phyloP scores from a whole-genome alignment of 2,329 filamentous ascomycete genomes.

The Beauveria sp. region DNA sequence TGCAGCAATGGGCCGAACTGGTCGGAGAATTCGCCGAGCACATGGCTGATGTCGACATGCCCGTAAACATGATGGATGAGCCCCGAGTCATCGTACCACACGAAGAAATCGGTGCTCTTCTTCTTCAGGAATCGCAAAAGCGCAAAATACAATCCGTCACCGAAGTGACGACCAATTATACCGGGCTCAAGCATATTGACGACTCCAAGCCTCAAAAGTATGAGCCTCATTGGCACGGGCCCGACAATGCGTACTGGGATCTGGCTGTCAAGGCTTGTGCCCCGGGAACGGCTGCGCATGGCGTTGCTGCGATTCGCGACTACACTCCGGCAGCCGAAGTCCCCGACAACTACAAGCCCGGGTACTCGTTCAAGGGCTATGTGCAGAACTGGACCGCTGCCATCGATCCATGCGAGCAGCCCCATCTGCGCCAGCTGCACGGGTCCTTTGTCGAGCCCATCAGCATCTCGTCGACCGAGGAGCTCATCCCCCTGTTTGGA shows the following conservation, averaged over 20 bases:
- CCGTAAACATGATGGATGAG: conserved; percentile 58
- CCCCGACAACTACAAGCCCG: conserved; percentile 26
- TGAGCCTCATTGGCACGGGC: conserved; percentile 40
- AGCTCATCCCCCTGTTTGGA: conserved; percentile 53
- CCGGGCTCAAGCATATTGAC: conserved; percentile 32
- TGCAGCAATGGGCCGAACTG: conserved; percentile 40
- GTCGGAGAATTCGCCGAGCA: conserved; percentile 43
- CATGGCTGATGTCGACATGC: conserved; percentile 59
- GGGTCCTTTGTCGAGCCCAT: conserved; percentile 50
- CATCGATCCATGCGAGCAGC: conserved; percentile 52
- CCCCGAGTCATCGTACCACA: conserved; percentile 53
- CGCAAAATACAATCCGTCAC: conserved; percentile 35
- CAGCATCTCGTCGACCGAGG: conserved; percentile 42
- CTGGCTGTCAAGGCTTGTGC: conserved; percentile 49
- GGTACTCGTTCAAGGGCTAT: conserved; percentile 38
- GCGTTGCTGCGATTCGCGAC: conserved; percentile 25
- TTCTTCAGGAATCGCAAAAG: conserved; percentile 38
- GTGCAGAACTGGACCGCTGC: conserved; percentile 51
- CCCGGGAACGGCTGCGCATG: conserved; percentile 42
- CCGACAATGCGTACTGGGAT: conserved; percentile 50
- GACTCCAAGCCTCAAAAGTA: conserved; percentile 26
- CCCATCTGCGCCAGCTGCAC: conserved; percentile 42
- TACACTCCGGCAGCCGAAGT: conserved; percentile 25
- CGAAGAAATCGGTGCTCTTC: conserved; percentile 44
- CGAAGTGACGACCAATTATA: conserved; percentile 36